Evolutionary conservation across 2,329 filamentous ascomycete species (phyloP), one percentile per base, ranked within the genome.

Genomic region (Pseudogymnoascus sp.): DNA sequence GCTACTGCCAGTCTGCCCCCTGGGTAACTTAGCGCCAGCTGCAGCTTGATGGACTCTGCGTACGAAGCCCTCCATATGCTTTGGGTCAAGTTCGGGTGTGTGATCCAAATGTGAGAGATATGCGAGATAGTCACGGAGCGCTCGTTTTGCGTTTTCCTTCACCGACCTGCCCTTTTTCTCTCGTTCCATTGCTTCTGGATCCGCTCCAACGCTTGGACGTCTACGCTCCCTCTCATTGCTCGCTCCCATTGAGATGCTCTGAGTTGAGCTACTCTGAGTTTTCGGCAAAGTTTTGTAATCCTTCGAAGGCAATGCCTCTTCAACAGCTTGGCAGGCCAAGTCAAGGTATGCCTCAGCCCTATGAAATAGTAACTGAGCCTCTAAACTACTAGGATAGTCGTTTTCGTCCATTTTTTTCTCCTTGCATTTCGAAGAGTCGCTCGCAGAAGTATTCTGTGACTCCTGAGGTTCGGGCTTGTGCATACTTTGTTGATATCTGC

Each of bases 51-150:
- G 84, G 7, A 88, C 79, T 63, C 83, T 83, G 45, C 82, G 75
- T 61, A 81, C 73, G 65, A 84, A 84, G 42, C 82, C 80, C 61
- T 75, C 72, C 3, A 73, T 74, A 38, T 75, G 66, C 60, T 71
- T 70, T 30, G 67, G 62, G 60, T 70, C 68, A 62, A 73, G 67
- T 14, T 71, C 71, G 59, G 90, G 89, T 0, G 90, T 89, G 74
- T 94, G 94, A 69, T 94, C 88, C 66, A 94, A 86, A 64, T 86
- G 79, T 0, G 85, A 84, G 39, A 95, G 77, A 70, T 90, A 94
- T 22, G 82, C 78, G 68, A 86, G 78, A 71, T 89, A 92, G 74
- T 94, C 90, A 64, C 87, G 82, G 22, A 94, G 75, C 0, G 90
- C 90, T 62, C 86, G 83, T 73, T 90, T 92, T 3, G 90, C 90